These are phyloP conservation scores for Kuraishia piskuri DNA, from an alignment of 805 yeast species.

Conservation along the genomic window DNA sequence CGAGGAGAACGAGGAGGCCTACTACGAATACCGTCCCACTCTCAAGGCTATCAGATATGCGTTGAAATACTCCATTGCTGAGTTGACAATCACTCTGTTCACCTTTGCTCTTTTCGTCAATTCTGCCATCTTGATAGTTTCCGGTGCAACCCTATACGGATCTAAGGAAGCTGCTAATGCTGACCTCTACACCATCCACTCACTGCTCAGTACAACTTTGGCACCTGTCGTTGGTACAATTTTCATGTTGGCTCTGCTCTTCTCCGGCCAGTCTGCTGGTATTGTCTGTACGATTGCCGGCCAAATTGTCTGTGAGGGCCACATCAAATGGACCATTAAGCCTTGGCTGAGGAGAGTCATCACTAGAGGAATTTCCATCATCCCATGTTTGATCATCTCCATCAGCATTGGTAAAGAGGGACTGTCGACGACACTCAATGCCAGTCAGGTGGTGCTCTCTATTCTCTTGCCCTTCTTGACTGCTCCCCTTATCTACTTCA, in stretches of 20 bases:
- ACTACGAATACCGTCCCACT: slow-evolving; percentile 54
- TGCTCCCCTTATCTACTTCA: slow-evolving; percentile 75
- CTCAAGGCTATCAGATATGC: slow-evolving; percentile 58
- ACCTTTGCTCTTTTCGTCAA: slow-evolving; percentile 81
- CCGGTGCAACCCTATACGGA: slow-evolving; percentile 68
- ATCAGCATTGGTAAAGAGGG: slow-evolving; percentile 62
- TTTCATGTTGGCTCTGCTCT: slow-evolving; percentile 71
- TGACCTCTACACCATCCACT: slow-evolving; percentile 66
- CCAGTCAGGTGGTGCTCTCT: slow-evolving; percentile 73
- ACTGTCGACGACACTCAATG: slow-evolving; percentile 59
- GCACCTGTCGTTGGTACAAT: slow-evolving; percentile 73
- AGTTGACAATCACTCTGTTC: slow-evolving; percentile 54
- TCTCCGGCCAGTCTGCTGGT: slow-evolving; percentile 81
- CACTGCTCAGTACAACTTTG: slow-evolving; percentile 41
- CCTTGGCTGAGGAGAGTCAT: slow-evolving; percentile 77
- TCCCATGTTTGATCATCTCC: slow-evolving; percentile 67
- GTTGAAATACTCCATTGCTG: slow-evolving; percentile 58
- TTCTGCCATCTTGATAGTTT: slow-evolving; percentile 66
- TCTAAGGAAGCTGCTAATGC: slow-evolving; percentile 60
- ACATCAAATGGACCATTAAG: slow-evolving; percentile 62
- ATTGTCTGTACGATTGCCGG: slow-evolving; percentile 87
- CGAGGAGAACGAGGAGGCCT: slow-evolving; percentile 26
- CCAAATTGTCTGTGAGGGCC: slow-evolving; percentile 84
- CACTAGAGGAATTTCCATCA: slow-evolving; percentile 63
- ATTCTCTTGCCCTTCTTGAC: slow-evolving; percentile 69